Conservation (phyloP, 306 rosid species). For the Vigna angularis region DNA sequence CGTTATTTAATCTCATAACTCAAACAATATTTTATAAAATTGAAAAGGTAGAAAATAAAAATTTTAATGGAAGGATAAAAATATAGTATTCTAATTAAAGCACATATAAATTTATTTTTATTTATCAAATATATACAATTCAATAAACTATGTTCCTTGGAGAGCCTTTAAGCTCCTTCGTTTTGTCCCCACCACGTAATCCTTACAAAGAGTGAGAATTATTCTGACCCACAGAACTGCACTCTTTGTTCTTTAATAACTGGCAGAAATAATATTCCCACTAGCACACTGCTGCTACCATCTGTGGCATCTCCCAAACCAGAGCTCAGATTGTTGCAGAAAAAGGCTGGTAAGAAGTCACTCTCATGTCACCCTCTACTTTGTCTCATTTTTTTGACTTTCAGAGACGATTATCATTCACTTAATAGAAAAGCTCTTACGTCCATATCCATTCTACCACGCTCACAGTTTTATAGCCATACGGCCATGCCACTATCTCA, state of each 20-base stretch:
- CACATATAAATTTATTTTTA: too few relatives aligned
- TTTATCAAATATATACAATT: too few relatives aligned
- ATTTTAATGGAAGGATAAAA: too few relatives aligned
- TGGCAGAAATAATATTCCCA: slow-evolving; percentile 41
- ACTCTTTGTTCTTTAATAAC: slow-evolving; percentile 22
- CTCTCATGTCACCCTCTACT: slow-evolving; percentile 34
- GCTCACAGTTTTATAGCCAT: slow-evolving; percentile 5
- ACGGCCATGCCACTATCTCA: neutral
- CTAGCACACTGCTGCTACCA: slow-evolving; percentile 10
- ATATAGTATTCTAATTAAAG: too few relatives aligned
- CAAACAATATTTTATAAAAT: too few relatives aligned
- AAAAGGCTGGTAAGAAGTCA: slow-evolving; percentile 35
- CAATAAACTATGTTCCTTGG: too few relatives aligned
- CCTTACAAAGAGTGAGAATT: neutral
- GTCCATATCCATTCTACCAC: slow-evolving; percentile 35
- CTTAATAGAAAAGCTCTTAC: slow-evolving; percentile 32
- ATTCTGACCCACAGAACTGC: neutral
- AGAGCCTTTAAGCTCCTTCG: neutral
- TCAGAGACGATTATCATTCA: slow-evolving; percentile 29
- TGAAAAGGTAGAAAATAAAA: too few relatives aligned
- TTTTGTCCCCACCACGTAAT: neutral
- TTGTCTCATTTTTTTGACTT: slow-evolving; percentile 6
- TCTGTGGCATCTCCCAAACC: slow-evolving; percentile 38
- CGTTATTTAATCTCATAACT: too few relatives aligned
- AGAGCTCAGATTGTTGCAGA: neutral